phyloP scores from a whole-genome alignment of 768 basidiomycete genomes.

The Tricholomella constricta region DNA sequence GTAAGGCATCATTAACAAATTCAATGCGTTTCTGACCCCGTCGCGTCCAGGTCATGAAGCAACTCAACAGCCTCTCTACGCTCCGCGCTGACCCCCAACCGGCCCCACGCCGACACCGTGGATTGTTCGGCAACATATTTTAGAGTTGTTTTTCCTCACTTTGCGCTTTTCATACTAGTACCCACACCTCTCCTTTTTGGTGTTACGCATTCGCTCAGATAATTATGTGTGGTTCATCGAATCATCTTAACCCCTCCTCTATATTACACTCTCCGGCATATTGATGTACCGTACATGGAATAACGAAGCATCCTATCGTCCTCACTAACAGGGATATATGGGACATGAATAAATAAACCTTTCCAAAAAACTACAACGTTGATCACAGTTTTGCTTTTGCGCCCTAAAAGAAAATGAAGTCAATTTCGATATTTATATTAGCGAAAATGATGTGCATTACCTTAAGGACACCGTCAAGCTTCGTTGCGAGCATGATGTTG shows the following conservation, averaged over 20 bases:
- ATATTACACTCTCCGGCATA: slow-evolving; percentile 7
- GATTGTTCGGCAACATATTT: slow-evolving; percentile 79
- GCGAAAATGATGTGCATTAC: slow-evolving; percentile 37
- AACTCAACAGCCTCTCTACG: slow-evolving; percentile 88
- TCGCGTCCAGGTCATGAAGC: slow-evolving; percentile 81
- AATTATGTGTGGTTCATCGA: slow-evolving; percentile 7
- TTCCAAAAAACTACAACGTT: background rate
- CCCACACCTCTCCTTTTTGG: background rate
- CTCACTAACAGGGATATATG: slow-evolving; percentile 11
- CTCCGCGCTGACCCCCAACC: slow-evolving; percentile 83
- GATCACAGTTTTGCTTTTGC: slow-evolving; percentile 49
- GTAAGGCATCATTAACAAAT: slow-evolving; percentile 45
- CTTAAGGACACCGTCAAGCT: slow-evolving; percentile 83
- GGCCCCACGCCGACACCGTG: slow-evolving; percentile 69
- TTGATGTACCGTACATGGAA: slow-evolving; percentile 10
- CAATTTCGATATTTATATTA: background rate
- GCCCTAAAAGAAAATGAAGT: slow-evolving; percentile 23
- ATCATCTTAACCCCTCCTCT: slow-evolving; percentile 7
- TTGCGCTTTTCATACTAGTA: background rate
- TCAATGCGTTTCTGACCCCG: slow-evolving; percentile 8
- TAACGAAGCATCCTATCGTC: slow-evolving; percentile 4
- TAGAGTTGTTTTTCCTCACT: slow-evolving; percentile 29
- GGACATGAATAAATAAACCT: slow-evolving; percentile 1
- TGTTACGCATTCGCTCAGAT: slow-evolving; percentile 3
- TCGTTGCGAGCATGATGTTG: slow-evolving; percentile 93